phyloP scores from a whole-genome alignment of 1,139 yeast species.

The Candida anutae region DNA sequence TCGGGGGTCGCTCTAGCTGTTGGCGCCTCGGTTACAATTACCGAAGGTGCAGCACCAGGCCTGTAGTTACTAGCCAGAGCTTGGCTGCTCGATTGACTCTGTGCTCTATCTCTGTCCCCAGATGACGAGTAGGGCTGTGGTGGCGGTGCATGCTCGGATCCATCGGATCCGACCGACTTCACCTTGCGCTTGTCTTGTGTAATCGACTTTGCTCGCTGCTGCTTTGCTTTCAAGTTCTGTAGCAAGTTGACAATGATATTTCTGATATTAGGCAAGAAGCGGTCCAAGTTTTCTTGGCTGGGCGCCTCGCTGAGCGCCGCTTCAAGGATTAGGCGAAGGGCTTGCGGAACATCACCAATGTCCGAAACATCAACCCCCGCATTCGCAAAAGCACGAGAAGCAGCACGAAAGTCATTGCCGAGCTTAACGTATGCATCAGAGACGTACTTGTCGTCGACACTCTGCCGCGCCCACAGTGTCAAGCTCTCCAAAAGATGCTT shows the following conservation, averaged over 20 bases:
- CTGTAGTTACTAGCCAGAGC: no score
- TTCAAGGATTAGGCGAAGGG: constrained; percentile 69
- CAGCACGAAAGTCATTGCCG: constrained; percentile 89
- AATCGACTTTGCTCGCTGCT: constrained; percentile 42
- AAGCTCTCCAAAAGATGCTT: constrained; percentile 78
- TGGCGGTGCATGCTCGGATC: background rate
- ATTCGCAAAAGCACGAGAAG: constrained; percentile 63
- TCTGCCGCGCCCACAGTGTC: constrained; percentile 84
- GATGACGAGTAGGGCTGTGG: no score
- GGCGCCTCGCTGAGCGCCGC: constrained; percentile 83
- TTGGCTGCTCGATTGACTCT: no score
- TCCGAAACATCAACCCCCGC: constrained; percentile 67
- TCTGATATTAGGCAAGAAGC: constrained; percentile 76
- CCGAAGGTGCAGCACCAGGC: no score
- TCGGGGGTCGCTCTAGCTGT: constrained; percentile 2
- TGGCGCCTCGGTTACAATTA: constrained; percentile 1
- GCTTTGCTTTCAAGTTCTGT: constrained; percentile 76
- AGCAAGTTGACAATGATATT: constrained; percentile 78
- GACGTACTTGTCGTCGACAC: constrained; percentile 75
- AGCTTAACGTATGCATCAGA: constrained; percentile 87
- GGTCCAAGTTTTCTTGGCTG: constrained; percentile 73
- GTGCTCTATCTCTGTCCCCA: no score
- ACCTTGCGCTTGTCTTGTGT: constrained; percentile 15
- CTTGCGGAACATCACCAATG: constrained; percentile 70
- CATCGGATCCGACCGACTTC: constrained; percentile 2